Percentiles rank a stretch among this genome's conserved stretches.
Evolutionary conservation across 2,329 filamentous ascomycete species (phyloP).

Genomic region (Esteya vermicola): DNA sequence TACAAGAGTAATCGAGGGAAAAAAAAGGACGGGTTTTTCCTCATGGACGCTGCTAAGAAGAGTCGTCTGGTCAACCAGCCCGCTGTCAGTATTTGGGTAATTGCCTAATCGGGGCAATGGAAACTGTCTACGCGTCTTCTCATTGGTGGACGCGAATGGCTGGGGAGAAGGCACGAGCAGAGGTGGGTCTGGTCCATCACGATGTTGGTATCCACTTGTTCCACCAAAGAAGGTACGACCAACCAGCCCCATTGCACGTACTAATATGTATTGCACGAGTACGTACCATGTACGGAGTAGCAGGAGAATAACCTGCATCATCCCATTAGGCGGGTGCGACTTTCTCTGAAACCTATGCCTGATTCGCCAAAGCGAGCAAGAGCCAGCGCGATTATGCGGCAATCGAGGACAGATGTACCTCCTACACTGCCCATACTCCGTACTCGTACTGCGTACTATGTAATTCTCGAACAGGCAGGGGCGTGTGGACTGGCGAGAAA

Average conservation of each 20-base stretch:
- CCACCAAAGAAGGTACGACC: background rate
- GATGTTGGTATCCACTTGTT: constrained; percentile 2
- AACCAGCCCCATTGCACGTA: background rate
- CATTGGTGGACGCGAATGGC: constrained; percentile 11
- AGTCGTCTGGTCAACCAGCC: constrained; percentile 10
- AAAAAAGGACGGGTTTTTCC: background rate
- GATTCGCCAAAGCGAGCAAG: background rate
- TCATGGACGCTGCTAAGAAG: background rate
- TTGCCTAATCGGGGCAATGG: constrained; percentile 9
- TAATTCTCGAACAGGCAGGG: background rate
- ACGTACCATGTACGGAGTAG: background rate
- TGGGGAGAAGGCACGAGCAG: constrained; percentile 7
- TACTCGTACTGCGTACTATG: background rate
- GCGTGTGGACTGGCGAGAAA: constrained; percentile 5
- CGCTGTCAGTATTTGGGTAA: constrained; percentile 8
- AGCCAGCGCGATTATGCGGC: background rate
- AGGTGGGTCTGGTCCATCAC: constrained; percentile 7
- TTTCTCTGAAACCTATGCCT: too few relatives aligned
- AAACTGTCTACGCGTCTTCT: constrained; percentile 9
- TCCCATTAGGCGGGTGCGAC: too few relatives aligned
- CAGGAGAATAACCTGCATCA: too few relatives aligned
- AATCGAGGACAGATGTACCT: too few relatives aligned
- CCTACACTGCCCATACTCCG: background rate
- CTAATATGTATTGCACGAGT: background rate
- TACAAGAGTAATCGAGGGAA: background rate